These are phyloP conservation scores for Amniculicola lignicola DNA, from an alignment of 495 filamentous ascomycete species.

Conservation along the genomic window DNA sequence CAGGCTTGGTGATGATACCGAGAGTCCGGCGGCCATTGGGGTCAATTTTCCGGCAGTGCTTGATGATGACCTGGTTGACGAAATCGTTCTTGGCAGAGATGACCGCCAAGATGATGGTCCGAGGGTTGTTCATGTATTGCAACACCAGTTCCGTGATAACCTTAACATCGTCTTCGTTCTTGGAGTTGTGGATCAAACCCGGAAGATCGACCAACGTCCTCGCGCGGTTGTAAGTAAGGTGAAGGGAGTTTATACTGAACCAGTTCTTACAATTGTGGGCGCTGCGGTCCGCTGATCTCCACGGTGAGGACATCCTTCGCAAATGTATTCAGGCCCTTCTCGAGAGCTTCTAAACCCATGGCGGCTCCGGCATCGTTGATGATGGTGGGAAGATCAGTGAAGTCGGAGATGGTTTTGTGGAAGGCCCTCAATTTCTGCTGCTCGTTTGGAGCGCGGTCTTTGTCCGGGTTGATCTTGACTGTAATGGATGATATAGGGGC, in stretches of 20 bases:
- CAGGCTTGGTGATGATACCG: conserved; percentile 59
- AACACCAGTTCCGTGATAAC: conserved; percentile 54
- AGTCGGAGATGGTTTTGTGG: conserved; percentile 32
- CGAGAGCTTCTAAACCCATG: conserved; percentile 36
- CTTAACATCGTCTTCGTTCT: conserved; percentile 44
- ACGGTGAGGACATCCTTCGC: conserved; percentile 62
- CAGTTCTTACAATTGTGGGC: conserved; percentile 51
- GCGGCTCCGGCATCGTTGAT: conserved; percentile 36
- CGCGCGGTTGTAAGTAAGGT: background rate
- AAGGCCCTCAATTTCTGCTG: conserved; percentile 38
- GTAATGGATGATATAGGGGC: conserved; percentile 28
- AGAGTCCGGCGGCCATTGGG: conserved; percentile 50
- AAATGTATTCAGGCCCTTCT: conserved; percentile 42
- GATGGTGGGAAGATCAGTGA: conserved; percentile 35
- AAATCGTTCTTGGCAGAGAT: conserved; percentile 53
- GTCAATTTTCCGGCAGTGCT: conserved; percentile 46
- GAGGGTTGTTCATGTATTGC: conserved; percentile 55
- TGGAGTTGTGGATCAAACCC: conserved; percentile 53
- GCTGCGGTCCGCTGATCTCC: conserved; percentile 57
- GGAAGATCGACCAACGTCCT: conserved; percentile 64
- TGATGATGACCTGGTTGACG: conserved; percentile 50
- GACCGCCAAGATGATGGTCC: conserved; percentile 58
- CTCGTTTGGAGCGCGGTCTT: conserved; percentile 29
- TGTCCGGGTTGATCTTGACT: conserved; percentile 39
- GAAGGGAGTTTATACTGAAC: background rate